Conservation (phyloP, 2,329 filamentous ascomycete species). For the Xylariaceae sp. region DNA sequence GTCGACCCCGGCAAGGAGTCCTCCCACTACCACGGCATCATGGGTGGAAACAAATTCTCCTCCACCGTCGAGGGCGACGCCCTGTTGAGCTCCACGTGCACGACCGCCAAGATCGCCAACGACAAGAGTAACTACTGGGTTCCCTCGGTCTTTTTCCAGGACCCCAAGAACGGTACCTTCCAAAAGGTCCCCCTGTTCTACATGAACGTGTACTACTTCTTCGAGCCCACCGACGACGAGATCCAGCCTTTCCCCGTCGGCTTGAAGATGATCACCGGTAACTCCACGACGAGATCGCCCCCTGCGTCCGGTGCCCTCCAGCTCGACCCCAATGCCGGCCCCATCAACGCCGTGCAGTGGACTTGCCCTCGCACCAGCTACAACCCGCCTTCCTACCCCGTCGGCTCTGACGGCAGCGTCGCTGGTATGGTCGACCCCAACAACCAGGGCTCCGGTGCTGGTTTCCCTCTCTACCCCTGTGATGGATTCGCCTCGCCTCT, state of each 20-base stretch:
- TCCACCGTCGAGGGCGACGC: constrained; percentile 55
- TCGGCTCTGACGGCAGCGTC: constrained; percentile 47
- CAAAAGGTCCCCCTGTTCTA: constrained; percentile 64
- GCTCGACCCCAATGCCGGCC: constrained; percentile 46
- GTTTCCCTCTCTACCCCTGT: constrained; percentile 67
- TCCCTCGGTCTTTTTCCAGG: constrained; percentile 62
- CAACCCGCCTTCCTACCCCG: constrained; percentile 47
- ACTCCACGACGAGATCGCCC: constrained; percentile 52
- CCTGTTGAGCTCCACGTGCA: constrained; percentile 59
- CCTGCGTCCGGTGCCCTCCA: constrained; percentile 47
- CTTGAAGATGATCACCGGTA: constrained; percentile 65
- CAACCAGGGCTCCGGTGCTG: constrained; percentile 52
- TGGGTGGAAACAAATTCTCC: constrained; percentile 64
- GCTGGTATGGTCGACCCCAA: constrained; percentile 50
- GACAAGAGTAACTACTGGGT: constrained; percentile 76
- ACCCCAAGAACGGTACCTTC: constrained; percentile 56
- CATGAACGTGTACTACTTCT: constrained; percentile 73
- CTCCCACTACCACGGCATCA: constrained; percentile 63
- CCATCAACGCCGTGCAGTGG: constrained; percentile 51
- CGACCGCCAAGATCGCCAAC: constrained; percentile 60
- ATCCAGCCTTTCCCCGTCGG: constrained; percentile 65
- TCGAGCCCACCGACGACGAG: constrained; percentile 58
- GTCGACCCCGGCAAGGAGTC: constrained; percentile 54
- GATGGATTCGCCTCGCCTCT: constrained; percentile 56
- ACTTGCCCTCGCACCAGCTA: constrained; percentile 53